Evolutionary conservation across 768 basidiomycete species (phyloP), one percentile per base, ranked within the genome.

Genomic region (Calocybe indica): DNA sequence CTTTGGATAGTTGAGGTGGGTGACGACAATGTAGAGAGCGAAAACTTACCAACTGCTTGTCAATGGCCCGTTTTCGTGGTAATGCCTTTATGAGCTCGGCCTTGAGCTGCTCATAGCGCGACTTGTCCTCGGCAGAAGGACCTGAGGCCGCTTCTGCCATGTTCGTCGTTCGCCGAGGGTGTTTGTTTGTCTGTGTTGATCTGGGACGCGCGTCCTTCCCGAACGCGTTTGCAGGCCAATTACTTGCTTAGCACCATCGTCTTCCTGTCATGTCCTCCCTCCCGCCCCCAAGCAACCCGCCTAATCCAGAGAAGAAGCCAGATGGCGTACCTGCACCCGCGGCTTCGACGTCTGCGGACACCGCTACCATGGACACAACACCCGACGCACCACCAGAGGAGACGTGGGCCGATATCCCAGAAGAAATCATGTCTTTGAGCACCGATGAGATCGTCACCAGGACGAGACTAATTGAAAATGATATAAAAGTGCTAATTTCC

Each of bases 401-500:
- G 63, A 85, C 82, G 39, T 92, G 90, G 82, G 85, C 83, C 15
- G 94, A 97, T 65, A 87, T 98, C 45, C 92, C 95, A 1, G 85
- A 85, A 52, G 91, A 95, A 33, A 87, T 99, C 55, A 68, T 84
- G 65, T 70, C 75, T 31, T 71, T 92, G 39, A 74, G 73, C 52
- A 83, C 88, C 1, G 93, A 96, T 40, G 94, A 97, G 53, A 89
- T 98, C 55, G 62, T 83, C 52, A 92, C 92, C 47, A 79, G 94
- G 66, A 88, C 84, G 68, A 76, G 95, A 51, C 76, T 99, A 50
- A 92, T 99, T 56, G 95, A 99, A 51, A 98, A 96, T 60, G 96
- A 99, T 59, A 82, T 98, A 60, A 94, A 92, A 79, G 93, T 88
- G 38, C 47, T 74, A 36, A 9, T 28, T 14, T 35, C 15, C 7